Conservation (phyloP, 1,139 yeast genomes). For the Nakaseomyces kungkrabaensis region DNA sequence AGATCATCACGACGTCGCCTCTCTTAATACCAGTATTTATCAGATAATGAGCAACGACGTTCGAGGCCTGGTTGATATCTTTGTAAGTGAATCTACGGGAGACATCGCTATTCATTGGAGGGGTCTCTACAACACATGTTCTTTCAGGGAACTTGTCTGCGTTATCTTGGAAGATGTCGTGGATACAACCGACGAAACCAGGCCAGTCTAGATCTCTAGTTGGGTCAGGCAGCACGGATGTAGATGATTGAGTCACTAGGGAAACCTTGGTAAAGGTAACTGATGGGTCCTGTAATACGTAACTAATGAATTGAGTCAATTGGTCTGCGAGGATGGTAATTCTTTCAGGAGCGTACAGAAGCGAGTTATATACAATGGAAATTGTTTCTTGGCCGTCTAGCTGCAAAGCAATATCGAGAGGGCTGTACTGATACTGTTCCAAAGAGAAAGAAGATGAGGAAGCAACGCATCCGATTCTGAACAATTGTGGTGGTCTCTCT, state of each 20-base stretch:
- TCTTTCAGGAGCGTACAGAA: slow-evolving; percentile 64
- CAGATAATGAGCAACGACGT: slow-evolving; percentile 82
- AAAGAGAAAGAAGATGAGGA: slow-evolving; percentile 13
- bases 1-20: slow-evolving; percentile 95
- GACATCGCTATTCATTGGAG: slow-evolving; percentile 43
- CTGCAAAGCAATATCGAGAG: slow-evolving; percentile 22
- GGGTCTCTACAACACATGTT: slow-evolving; percentile 86
- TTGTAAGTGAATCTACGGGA: slow-evolving; percentile 70
- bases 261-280: slow-evolving; percentile 49
- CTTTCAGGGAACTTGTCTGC: slow-evolving; percentile 78
- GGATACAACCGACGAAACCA: slow-evolving; percentile 88
- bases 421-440: slow-evolving; percentile 19
- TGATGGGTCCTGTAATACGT: slow-evolving; percentile 32
- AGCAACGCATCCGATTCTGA: slow-evolving; percentile 29
- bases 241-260: slow-evolving; percentile 58
- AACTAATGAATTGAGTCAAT: slow-evolving; percentile 42
- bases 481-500: slow-evolving; percentile 54
- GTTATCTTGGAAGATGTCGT: slow-evolving; percentile 81
- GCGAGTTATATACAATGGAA: slow-evolving; percentile 49
- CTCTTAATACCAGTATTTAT: slow-evolving; percentile 69
- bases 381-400: slow-evolving; percentile 12
- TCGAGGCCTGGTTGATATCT: slow-evolving; percentile 90
- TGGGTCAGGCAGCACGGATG: slow-evolving; percentile 69
- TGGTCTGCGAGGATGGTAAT: slow-evolving; percentile 65
- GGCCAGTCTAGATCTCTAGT: slow-evolving; percentile 81